phyloP scores from a whole-genome alignment of 108 stramenopile species.

The Conticribra guillardii region DNA sequence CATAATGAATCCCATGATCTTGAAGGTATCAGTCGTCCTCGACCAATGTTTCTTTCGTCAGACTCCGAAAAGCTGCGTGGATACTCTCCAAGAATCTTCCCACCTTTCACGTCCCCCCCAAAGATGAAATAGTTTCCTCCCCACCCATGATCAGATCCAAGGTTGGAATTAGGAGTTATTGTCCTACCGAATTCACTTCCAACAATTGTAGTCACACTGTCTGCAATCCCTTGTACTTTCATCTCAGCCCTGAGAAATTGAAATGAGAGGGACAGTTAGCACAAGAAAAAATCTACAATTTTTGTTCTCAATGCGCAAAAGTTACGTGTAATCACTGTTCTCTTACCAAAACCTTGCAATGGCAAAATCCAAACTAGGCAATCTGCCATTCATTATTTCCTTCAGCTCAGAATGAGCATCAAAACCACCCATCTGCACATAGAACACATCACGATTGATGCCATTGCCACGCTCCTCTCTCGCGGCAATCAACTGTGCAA shows the following conservation, averaged over 20 bases:
- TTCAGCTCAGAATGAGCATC: constrained; percentile 46
- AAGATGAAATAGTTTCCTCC: constrained; percentile 56
- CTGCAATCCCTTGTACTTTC: constrained; percentile 52
- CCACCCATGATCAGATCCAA: constrained; percentile 44
- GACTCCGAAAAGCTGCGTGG: constrained; percentile 33
- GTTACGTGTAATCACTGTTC: constrained; percentile 26
- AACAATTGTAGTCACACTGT: constrained; percentile 54
- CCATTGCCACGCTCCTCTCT: constrained; percentile 34
- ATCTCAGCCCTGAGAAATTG: too few species aligned
- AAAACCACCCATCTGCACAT: constrained; percentile 50
- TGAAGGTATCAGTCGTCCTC: constrained; percentile 59
- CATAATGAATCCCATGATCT: constrained; percentile 57
- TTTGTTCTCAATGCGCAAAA: too few species aligned
- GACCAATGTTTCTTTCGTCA: constrained; percentile 49
- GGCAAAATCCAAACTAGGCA: constrained; percentile 17
- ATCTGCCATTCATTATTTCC: constrained; percentile 2
- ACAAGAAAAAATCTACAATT: too few species aligned
- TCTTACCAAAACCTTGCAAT: constrained; percentile 28
- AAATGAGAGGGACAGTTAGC: too few species aligned
- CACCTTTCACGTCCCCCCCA: constrained; percentile 55
- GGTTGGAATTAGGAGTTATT: constrained; percentile 27
- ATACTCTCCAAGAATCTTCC: constrained; percentile 49
- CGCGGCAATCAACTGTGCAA: constrained; percentile 39
- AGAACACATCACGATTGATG: constrained; percentile 48
- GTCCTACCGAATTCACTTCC: too few species aligned